phyloP scores from a whole-genome alignment of 1,284 basidiomycete genomes.

The Sporisorium graminicola region DNA sequence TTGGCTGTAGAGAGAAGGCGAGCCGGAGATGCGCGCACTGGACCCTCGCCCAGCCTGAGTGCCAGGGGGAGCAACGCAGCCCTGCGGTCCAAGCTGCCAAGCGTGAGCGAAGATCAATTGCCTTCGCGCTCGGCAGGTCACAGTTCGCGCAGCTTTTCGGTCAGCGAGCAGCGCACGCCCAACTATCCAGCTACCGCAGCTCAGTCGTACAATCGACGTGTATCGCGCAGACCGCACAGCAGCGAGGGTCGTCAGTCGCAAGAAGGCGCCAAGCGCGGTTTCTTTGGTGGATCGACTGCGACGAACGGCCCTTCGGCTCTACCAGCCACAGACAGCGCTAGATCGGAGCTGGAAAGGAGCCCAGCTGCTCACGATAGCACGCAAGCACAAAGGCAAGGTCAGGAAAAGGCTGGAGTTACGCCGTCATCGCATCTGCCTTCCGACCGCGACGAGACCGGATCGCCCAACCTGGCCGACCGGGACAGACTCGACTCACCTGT shows the following conservation, averaged over 20 bases:
- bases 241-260: constrained; percentile 45
- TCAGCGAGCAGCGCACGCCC: constrained; percentile 28
- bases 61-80: constrained; percentile 47
- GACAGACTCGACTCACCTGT: constrained; percentile 13
- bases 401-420: not conserved
- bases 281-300: constrained; percentile 5
- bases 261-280: constrained; percentile 11
- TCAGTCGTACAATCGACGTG: constrained; percentile 43
- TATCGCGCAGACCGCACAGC: constrained; percentile 43
- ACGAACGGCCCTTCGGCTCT: constrained; percentile 13
- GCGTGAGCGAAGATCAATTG: constrained; percentile 53
- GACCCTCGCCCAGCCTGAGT: constrained; percentile 45
- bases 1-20: constrained; percentile 46
- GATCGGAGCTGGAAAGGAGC: constrained; percentile 10
- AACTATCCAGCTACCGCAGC: constrained; percentile 39
- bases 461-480: not conserved
- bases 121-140: constrained; percentile 27
- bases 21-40: constrained; percentile 38
- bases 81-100: constrained; percentile 44
- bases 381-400: not conserved
- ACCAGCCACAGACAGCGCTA: constrained; percentile 16
- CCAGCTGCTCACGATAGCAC: not conserved
- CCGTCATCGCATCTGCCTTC: not conserved
- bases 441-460: not conserved
- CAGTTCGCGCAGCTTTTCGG: constrained; percentile 24